These are phyloP conservation scores for Raphidocelis subcapitata DNA, from an alignment of 139 green algal species.

Conservation along the genomic window DNA sequence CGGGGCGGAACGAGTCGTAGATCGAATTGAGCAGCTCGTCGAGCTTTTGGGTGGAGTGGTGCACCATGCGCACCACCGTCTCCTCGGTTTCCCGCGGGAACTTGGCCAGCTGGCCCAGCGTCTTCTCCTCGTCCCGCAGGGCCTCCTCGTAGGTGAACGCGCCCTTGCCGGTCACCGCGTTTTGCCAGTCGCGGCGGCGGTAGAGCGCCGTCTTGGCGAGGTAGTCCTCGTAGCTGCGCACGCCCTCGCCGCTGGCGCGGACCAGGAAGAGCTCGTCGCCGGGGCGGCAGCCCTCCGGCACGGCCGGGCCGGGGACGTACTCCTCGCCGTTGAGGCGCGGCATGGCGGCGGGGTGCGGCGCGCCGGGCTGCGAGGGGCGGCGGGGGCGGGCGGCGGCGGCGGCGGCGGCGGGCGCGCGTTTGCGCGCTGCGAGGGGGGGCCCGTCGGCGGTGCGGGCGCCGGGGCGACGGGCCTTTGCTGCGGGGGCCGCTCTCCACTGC, in stretches of 20 bases:
- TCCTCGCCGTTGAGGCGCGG: conserved; percentile 31
- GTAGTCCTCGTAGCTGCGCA: conserved; percentile 63
- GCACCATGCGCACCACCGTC: conserved; percentile 35
- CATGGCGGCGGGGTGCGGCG: too few species aligned
- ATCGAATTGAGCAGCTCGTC: conserved; percentile 40
- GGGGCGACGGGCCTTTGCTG: too few species aligned
- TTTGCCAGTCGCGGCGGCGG: conserved; percentile 56
- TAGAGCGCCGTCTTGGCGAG: conserved; percentile 46
- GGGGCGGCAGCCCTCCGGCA: background rate
- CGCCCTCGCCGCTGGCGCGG: conserved; percentile 63
- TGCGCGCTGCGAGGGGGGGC: too few species aligned
- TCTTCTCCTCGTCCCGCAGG: conserved; percentile 11
- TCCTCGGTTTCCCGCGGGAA: conserved; percentile 52
- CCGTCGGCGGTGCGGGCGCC: too few species aligned
- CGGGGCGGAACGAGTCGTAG: background rate
- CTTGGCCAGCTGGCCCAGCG: conserved; percentile 5
- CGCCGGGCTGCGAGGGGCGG: too few species aligned
- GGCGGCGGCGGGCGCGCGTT: too few species aligned
- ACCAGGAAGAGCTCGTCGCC: conserved; percentile 51
- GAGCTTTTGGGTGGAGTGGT: conserved; percentile 42
- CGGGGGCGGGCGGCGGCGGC: too few species aligned
- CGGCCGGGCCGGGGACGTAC: conserved; percentile 9
- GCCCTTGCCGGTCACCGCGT: conserved; percentile 44
- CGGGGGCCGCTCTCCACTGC: too few species aligned
- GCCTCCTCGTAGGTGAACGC: conserved; percentile 77